Conservation (phyloP, 352 stramenopile genomes). For the Globisporangium recalcitrans region DNA sequence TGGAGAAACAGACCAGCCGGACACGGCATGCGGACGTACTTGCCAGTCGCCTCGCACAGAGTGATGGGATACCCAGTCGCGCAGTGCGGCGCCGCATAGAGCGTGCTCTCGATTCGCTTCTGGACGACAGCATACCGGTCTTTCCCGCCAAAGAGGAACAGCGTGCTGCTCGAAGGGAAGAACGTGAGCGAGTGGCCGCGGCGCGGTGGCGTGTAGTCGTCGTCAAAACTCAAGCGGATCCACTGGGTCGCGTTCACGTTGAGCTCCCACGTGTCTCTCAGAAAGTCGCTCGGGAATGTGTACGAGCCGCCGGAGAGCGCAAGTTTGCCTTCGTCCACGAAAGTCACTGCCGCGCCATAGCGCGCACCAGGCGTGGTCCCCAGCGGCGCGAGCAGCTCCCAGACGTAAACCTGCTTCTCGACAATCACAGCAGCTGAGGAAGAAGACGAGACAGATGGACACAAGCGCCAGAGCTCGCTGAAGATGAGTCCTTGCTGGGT, state of each 20-base stretch:
- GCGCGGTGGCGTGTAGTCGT: constrained; percentile 43
- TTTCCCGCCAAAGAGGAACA: constrained; percentile 60
- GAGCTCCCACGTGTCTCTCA: constrained; percentile 66
- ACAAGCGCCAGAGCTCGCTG: constrained; percentile 67
- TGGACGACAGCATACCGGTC: constrained; percentile 56
- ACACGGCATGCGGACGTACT: constrained; percentile 66
- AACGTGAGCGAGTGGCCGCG: constrained; percentile 53
- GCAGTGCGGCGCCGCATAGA: constrained; percentile 53
- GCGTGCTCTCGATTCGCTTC: constrained; percentile 44
- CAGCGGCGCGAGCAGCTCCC: constrained; percentile 46
- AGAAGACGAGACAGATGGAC: constrained; percentile 18
- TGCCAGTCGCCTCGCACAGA: constrained; percentile 36
- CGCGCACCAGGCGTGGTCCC: constrained; percentile 48
- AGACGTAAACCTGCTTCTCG: constrained; percentile 43
- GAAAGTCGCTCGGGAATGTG: constrained; percentile 71
- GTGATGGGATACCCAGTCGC: constrained; percentile 43
- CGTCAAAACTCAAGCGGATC: constrained; percentile 43
- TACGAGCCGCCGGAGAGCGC: constrained; percentile 59
- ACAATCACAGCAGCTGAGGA: constrained; percentile 13
- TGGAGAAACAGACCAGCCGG: constrained; percentile 49
- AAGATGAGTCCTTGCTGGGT: constrained; percentile 43
- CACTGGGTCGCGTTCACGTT: constrained; percentile 67
- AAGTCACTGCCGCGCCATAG: constrained; percentile 45
- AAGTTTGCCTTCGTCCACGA: constrained; percentile 58
- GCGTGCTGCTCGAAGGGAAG: constrained; percentile 20